Base-by-base conservation (phyloP, 805 yeast genomes). In the Nakazawaea siamensis region DNA sequence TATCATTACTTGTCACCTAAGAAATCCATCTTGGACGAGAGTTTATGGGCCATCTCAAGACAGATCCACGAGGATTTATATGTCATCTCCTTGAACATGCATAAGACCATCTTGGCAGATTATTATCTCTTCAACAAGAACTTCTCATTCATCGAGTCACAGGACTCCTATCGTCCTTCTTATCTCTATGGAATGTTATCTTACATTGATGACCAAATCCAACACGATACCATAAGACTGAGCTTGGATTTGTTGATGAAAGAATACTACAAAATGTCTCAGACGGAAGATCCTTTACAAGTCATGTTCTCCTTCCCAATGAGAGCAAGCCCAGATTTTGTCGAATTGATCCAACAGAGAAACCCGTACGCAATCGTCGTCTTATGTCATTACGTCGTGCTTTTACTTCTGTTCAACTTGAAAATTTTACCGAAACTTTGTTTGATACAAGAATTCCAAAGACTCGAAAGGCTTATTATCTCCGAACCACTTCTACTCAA, bases 301-400 rank as follows among this genome's bases (percentile, higher is more conserved):
- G 5, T 31, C 23, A 9, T 31, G 15, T 8, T 31, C 8, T 4
- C 23, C n/a, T 31, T 31, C 23, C 23, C 23, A 5, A 31, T 31
- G 34, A 17, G 12, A 17, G 28, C 15, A 4, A 29, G 24, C 2
- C 5, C 4, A 5, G 5, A 14, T 11, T 31, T 31, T 24, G 29
- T 12, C 11, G 15, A 31, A 24, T 16, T 31, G 12, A 10, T 31
- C 12, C 14, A 9, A 9, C 20, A 10, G n/a, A 12, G 23, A 15
- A 14, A 31, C 17, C 12, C 13, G 7, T 3, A 16, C 4, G 29
- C 29, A 3, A 16, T 31, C n/a, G 16, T 24, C 7, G n/a, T 31
- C 3, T 3, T 31, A n/a, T 6, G 23, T 25, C 34, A 31, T 25
- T 31, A 31, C 16, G 12, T 25, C 15, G 24, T 31, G 34, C 24